Base-by-base conservation (phyloP, 257 asterid species). In the Solanum dulcamara region DNA sequence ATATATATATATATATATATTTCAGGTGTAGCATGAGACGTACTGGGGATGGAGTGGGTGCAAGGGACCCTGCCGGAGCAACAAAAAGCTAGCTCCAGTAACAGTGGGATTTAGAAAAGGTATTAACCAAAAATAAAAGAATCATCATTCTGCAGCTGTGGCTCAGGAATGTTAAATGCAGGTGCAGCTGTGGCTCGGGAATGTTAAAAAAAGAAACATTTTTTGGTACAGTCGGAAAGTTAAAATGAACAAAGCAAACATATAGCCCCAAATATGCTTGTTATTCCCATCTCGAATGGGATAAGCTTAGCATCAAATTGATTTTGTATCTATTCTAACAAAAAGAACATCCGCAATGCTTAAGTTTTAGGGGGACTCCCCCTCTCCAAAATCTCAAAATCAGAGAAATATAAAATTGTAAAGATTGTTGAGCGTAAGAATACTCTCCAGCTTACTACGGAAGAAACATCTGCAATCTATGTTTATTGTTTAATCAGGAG, bases 401-500 rank as follows among this genome's bases (percentile, higher is more conserved):
- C 38, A 53, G 83, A 79, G 83, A 48, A 79, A 79, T 30, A 79
- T 79, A 84, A 42, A 71, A 50, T 84, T 14, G 72, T 55, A 48
- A 57, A 77, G 71, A 72, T 57, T 35, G 81, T 46, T 55, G 48
- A 68, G 55, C 48, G 32, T 28, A 71, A 51, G 62, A 17, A 80
- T 48, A 74, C 89, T 86, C 86, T 86, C 86, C 86, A 89, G 67
- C 87, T 77, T 79, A 79, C 64, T 79, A 18, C 30, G 62, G 46
- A 77, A 15, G 83, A 18, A 75, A 86, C 88, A 84, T 83, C 60
- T 40, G 84, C 90, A 82, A 57, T 81, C 89, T 88, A 85, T 68
- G 81, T 85, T 91, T 90, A 92, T 93, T 89, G 70, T 85, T 81
- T 84, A 88, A 37, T 71, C 62, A 35, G 57, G 55, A 84, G 86